A percentile compares a stretch with the other conserved stretches of the same genome.
Conservation (phyloP, 345 rosid genomes). For the Populus pruinosa region DNA sequence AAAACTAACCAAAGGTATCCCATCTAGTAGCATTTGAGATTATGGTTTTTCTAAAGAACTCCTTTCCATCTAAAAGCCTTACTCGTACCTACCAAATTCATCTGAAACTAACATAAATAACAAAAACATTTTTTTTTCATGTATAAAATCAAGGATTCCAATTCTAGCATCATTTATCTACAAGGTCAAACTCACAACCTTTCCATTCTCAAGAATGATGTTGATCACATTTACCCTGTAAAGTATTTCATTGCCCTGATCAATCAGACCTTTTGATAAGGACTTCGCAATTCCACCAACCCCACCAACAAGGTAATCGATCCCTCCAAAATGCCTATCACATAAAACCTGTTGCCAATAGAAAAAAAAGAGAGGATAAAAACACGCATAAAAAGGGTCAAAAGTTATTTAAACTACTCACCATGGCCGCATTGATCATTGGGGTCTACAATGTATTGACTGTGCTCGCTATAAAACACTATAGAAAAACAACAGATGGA, state of each 20-base stretch:
- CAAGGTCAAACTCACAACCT: slow-evolving; percentile 61
- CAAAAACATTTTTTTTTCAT: slow-evolving; percentile 1
- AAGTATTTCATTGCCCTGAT: slow-evolving; percentile 74
- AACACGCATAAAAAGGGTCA: not conserved
- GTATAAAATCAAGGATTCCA: not conserved
- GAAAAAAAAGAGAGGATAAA: slow-evolving; percentile 3
- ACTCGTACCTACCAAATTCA: slow-evolving; percentile 68
- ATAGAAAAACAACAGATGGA: slow-evolving; percentile 26
- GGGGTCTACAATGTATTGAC: slow-evolving; percentile 85
- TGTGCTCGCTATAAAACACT: slow-evolving; percentile 98
- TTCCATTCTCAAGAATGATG: slow-evolving; percentile 69
- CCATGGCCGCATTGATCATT: slow-evolving; percentile 96
- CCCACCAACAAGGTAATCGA: slow-evolving; percentile 93
- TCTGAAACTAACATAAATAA: slow-evolving; percentile 9
- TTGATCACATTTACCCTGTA: slow-evolving; percentile 78
- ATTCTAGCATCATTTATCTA: slow-evolving; percentile 4
- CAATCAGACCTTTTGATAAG: slow-evolving; percentile 72
- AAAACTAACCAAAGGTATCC: slow-evolving; percentile 91
- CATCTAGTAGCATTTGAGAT: slow-evolving; percentile 98
- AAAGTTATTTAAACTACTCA: slow-evolving; percentile 29
- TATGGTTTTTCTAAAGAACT: slow-evolving; percentile 64
- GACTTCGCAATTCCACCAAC: slow-evolving; percentile 90
- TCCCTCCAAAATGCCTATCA: slow-evolving; percentile 96
- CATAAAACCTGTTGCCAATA: slow-evolving; percentile 67
- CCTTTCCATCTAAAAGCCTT: slow-evolving; percentile 79